Evolutionary conservation across 2,329 filamentous ascomycete species (phyloP).

Genomic region (Colletotrichum abscissum): DNA sequence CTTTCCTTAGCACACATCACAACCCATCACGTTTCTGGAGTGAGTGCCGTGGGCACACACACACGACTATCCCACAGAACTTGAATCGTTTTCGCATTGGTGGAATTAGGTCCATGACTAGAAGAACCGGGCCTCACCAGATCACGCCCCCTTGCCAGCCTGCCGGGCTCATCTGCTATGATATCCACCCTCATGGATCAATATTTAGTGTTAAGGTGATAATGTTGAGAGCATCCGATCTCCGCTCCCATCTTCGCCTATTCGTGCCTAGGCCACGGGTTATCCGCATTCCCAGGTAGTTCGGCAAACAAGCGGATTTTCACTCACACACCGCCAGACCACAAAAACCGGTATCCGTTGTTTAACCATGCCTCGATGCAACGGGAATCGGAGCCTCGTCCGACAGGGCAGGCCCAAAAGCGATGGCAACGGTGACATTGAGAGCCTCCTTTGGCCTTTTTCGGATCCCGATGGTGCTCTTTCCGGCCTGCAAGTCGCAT

Average conservation of each 20-base stretch:
- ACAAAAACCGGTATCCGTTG: neutral
- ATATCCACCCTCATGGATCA: neutral
- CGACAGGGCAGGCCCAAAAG: slow-evolving; percentile 1
- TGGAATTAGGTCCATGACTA: slow-evolving; percentile 3
- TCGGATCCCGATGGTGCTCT: neutral
- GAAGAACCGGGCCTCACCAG: neutral
- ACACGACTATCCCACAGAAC: neutral
- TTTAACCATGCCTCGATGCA: neutral
- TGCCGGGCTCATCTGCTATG: slow-evolving; percentile 5
- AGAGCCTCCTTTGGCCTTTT: neutral
- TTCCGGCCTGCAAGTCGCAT: neutral
- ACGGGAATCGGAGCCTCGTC: neutral
- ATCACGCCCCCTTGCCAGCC: neutral
- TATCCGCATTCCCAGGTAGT: neutral
- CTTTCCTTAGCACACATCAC: slow-evolving; percentile 7
- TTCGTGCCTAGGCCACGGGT: neutral
- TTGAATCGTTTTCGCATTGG: slow-evolving; percentile 8
- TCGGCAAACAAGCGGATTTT: slow-evolving; percentile 2
- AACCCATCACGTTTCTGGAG: slow-evolving; percentile 14
- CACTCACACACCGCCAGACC: slow-evolving; percentile 8
- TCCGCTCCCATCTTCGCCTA: slow-evolving; percentile 5
- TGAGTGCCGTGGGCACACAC: neutral
- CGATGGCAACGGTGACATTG: neutral
- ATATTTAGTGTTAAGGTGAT: neutral
- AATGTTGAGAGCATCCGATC: neutral